Evolutionary conservation across 176 grass and related monocot species (phyloP).

Genomic region (Carex littledalei): DNA sequence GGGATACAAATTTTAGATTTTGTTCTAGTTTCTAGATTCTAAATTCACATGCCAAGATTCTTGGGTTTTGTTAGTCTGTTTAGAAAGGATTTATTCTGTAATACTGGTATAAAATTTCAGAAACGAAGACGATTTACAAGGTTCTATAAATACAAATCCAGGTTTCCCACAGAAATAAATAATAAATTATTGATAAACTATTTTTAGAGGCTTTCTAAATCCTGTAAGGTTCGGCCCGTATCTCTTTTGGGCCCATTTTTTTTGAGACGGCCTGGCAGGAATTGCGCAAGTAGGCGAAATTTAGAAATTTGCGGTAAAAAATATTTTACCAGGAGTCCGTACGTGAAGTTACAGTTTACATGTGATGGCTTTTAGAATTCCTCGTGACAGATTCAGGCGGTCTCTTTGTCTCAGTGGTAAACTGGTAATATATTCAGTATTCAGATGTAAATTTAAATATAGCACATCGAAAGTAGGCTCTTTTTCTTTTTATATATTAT

Average conservation of each 20-base stretch:
- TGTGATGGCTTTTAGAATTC: neutral
- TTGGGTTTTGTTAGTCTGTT: neutral
- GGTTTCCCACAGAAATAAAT: too few relatives aligned
- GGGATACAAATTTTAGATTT: neutral
- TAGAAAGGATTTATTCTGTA: neutral
- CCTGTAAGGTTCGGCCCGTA: neutral
- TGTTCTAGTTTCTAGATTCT: conserved; percentile 5
- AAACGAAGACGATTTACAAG: neutral
- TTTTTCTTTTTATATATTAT: neutral
- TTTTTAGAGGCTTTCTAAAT: too few relatives aligned
- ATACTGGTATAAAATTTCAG: neutral
- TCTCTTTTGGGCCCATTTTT: neutral
- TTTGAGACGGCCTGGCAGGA: neutral
- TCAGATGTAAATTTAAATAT: neutral
- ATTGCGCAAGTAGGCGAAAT: neutral
- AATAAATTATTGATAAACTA: too few relatives aligned
- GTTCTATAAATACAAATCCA: neutral
- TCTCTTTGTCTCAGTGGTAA: neutral
- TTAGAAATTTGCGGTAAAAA: neutral
- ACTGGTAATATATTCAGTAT: neutral
- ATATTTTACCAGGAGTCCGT: neutral
- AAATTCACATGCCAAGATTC: neutral
- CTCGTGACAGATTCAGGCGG: neutral
- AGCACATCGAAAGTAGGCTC: neutral
- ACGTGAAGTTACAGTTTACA: neutral